Evolutionary conservation across 2,329 filamentous ascomycete genomes (phyloP), one percentile per base, ranked within the genome.

Genomic region (Fusarium tjaetaba): DNA sequence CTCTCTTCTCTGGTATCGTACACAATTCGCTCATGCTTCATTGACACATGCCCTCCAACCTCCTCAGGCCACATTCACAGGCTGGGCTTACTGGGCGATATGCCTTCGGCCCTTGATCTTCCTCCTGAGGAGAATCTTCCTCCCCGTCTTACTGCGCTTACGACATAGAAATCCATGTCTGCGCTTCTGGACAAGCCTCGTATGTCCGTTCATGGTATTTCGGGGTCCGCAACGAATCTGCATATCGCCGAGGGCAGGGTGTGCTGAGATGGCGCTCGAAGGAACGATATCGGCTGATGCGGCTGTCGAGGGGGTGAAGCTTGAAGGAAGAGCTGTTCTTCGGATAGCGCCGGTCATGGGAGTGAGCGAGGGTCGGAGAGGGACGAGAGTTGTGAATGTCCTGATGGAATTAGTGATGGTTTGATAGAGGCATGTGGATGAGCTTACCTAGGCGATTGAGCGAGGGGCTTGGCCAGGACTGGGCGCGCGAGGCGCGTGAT

Each of bases 161-260:
- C 89, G 83, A 73, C 83, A 85, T 53, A 91, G 79, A 75, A 90
- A 91, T 2, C 89, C 89, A 72, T 88, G 86, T 73, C 88, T 85
- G 30, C 89, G 84, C 84, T 90, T 91, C 81, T 90, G 87, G 20
- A 90, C 80, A 61, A 90, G 82, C 41, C 89, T 84, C 61, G 86
- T 89, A 62, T 85, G 81, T 56, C 84, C 81, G 62, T 87, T 85
- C 87, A 90, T 87, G 38, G 87, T 90, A 77, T 88, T 85, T 67
- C 88, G 86, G 53, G 88, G 89, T 4, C 88, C 89, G 82, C 86
- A 90, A 62, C 89, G 87, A 72, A 90, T 82, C 81, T 90, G 88
- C 79, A 81, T 80, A 53, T 81, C 84, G 10, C 78, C 80, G n/a
- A 90, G 80, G 14, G 86, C 86, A 36, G 88, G 88, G 79, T 89